These are phyloP conservation scores for Collybia sordida DNA, from an alignment of 768 basidiomycete genomes.

Conservation along the genomic window DNA sequence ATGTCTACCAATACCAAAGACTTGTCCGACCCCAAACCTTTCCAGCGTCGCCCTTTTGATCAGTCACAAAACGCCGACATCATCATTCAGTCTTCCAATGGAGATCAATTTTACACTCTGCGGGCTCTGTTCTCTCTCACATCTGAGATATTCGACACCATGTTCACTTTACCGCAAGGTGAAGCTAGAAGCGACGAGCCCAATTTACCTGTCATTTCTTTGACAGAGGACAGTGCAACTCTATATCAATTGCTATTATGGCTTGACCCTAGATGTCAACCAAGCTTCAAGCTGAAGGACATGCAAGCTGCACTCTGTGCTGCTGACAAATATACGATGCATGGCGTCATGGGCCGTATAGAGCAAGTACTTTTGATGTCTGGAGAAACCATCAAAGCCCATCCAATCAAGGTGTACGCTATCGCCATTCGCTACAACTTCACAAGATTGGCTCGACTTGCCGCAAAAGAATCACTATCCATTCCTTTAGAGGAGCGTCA, in stretches of 20 bases:
- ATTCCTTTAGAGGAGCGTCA: constrained; percentile 33
- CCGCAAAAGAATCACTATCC: constrained; percentile 30
- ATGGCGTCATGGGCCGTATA: constrained; percentile 22
- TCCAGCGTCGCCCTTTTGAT: constrained; percentile 11
- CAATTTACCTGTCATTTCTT: constrained; percentile 4
- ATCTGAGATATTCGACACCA: constrained; percentile 29
- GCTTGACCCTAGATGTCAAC: constrained; percentile 35
- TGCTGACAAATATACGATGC: constrained; percentile 39
- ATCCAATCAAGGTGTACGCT: constrained; percentile 36
- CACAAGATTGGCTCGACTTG: constrained; percentile 28
- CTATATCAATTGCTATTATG: constrained; percentile 26
- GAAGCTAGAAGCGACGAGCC: not conserved
- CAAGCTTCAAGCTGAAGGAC: constrained; percentile 32
- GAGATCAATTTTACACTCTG: constrained; percentile 27
- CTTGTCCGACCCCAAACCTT: too few species aligned
- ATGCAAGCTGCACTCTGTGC: constrained; percentile 31
- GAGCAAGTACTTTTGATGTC: constrained; percentile 21
- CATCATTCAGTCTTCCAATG: constrained; percentile 25
- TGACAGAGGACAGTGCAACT: constrained; percentile 10
- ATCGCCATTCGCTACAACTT: constrained; percentile 36
- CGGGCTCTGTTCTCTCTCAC: constrained; percentile 23
- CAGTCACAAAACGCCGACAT: constrained; percentile 19
- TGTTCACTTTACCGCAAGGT: constrained; percentile 21
- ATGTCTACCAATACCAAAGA: not conserved
- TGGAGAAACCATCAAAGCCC: constrained; percentile 22